Percentiles rank a stretch among this genome's conserved stretches.
Evolutionary conservation across 1,284 basidiomycete genomes (phyloP).

Genomic region (Ganoderma boninense): DNA sequence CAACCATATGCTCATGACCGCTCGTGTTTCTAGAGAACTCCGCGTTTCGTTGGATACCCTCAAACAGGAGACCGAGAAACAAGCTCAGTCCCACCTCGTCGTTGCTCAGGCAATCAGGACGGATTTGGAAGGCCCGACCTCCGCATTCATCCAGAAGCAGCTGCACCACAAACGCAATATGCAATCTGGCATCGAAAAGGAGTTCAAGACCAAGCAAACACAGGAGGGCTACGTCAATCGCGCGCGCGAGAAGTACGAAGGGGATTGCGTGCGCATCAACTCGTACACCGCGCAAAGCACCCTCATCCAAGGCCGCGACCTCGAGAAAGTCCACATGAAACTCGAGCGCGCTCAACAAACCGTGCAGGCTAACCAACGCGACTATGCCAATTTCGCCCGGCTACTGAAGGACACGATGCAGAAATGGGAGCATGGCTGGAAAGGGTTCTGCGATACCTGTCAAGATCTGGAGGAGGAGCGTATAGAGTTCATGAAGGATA

Average conservation of each 20-base stretch:
- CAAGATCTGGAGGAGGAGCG: slow-evolving; percentile 97
- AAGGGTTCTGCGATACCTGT: slow-evolving; percentile 89
- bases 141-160: slow-evolving; percentile 72
- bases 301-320: slow-evolving; percentile 92
- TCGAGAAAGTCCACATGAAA: slow-evolving; percentile 91
- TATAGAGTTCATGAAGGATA: slow-evolving; percentile 93
- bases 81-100: slow-evolving; percentile 73
- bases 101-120: slow-evolving; percentile 80
- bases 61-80: slow-evolving; percentile 85
- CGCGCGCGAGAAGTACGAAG: slow-evolving; percentile 94
- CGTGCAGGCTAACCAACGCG: slow-evolving; percentile 89
- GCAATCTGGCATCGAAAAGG: slow-evolving; percentile 84
- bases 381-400: slow-evolving; percentile 89
- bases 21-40: slow-evolving; percentile 65
- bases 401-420: slow-evolving; percentile 83
- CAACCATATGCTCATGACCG: not conserved
- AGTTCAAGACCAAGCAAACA: slow-evolving; percentile 86
- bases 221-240: slow-evolving; percentile 88
- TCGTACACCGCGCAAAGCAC: slow-evolving; percentile 94
- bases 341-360: slow-evolving; percentile 91
- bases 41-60: slow-evolving; percentile 82
- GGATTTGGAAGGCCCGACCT: slow-evolving; percentile 78
- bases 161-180: slow-evolving; percentile 79
- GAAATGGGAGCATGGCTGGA: slow-evolving; percentile 97
- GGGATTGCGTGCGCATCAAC: slow-evolving; percentile 95